Base-by-base conservation (phyloP, 169 alveolate species). In the Eimeria necatrix region DNA sequence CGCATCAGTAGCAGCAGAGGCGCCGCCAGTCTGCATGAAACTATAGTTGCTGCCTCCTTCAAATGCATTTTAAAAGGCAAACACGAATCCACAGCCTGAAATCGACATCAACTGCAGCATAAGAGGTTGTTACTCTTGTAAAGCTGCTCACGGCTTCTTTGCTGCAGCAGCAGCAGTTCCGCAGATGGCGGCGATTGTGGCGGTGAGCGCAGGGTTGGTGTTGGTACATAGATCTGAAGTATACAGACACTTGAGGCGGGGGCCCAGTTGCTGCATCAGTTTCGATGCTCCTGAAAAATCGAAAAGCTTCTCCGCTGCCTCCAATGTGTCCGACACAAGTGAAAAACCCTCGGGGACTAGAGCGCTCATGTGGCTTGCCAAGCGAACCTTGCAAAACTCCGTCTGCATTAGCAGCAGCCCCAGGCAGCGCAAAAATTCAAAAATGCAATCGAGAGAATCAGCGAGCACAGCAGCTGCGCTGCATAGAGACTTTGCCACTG, bases 141-240 rank as follows among this genome's bases (percentile, higher is more conserved):
- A 10, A 68, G 46, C 22, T 20, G 32, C 78, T 26, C 14, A 73
- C 84, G 84, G 84, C n/a, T 73, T 73, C 52, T 73, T 73, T 8
- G 53, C 59, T 8, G 20, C 84, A 7, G 84, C 84, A 10, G 84
- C 84, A 12, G 84, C 53, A 10, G 84, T 26, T 1, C 84, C 84
- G 53, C 10, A 73, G 59, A 73, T 20, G 22, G 84, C 53, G n/a
- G 84, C 84, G 53, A 73, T 73, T 9, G 84, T 73, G 53, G 84
- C 59, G 53, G 59, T 20, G 53, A 73, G 84, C 22, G 84, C n/a
- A 8, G 84, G 84, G 84, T 22, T 22, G 22, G 84, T 73, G 84
- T 73, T 73, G 7, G 84, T 73, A 51, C 84, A 73, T 12, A 73
- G 84, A 3, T 73, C 84, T 73, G 84, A 73, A 51, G 84, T 73